Conservation (phyloP, 805 yeast species). For the Spathaspora sp. region DNA sequence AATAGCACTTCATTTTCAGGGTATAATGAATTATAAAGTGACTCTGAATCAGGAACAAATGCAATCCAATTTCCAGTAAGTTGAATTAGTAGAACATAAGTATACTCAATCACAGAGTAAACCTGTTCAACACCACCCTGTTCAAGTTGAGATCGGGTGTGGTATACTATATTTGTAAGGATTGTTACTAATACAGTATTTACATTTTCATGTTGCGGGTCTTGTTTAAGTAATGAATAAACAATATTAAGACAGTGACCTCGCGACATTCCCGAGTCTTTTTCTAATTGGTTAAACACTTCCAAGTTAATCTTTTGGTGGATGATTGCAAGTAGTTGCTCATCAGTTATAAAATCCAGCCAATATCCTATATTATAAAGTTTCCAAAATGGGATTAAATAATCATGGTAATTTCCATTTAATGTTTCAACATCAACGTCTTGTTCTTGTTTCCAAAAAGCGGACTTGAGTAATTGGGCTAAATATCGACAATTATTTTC, state of each 20-base stretch:
- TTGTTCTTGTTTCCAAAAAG: conserved; percentile 22
- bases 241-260: not conserved
- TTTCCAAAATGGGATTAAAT: conserved; percentile 20
- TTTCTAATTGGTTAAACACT: not conserved
- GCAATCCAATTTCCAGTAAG: not conserved
- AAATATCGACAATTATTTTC: conserved; percentile 11
- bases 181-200: not conserved
- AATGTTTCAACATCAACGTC: conserved; percentile 12
- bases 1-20: not conserved
- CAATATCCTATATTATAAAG: conserved; percentile 26
- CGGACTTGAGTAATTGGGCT: conserved; percentile 13
- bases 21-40: not conserved
- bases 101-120: not conserved
- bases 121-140: no score
- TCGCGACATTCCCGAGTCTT: not conserved
- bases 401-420: conserved; percentile 9
- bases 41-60: not conserved
- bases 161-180: not conserved
- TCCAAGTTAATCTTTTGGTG: not conserved
- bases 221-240: not conserved
- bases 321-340: not conserved
- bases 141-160: not conserved
- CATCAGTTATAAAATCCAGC: conserved; percentile 15
- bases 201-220: not conserved
- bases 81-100: not conserved